These are phyloP conservation scores for Fistulinella prunicolor DNA, from an alignment of 768 basidiomycete genomes.

Conservation along the genomic window DNA sequence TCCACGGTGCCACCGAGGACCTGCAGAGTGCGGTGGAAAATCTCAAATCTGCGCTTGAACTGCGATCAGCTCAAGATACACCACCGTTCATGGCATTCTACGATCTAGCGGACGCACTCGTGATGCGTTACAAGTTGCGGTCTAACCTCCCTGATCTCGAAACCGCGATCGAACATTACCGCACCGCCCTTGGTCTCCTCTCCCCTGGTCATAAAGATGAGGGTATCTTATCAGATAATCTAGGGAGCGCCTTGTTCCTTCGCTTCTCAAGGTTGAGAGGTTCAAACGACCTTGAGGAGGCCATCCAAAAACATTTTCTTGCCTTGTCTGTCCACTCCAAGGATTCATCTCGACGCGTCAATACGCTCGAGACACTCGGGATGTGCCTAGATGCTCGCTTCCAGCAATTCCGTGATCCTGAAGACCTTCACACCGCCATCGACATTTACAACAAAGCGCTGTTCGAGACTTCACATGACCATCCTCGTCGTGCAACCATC, in stretches of 20 bases:
- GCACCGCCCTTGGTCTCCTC: constrained; percentile 17
- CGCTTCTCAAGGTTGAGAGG: constrained; percentile 18
- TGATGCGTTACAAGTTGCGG: constrained; percentile 25
- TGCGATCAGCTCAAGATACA: constrained; percentile 14
- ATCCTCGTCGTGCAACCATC: constrained; percentile 13
- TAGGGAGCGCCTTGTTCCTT: constrained; percentile 27
- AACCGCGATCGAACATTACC: constrained; percentile 24
- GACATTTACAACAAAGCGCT: constrained; percentile 28
- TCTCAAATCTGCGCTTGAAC: constrained; percentile 18
- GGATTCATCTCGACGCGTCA: constrained; percentile 12
- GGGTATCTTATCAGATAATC: constrained; percentile 13
- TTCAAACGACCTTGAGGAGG: constrained; percentile 22
- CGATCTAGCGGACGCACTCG: constrained; percentile 29
- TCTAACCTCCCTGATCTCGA: constrained; percentile 27
- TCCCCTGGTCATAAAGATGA: constrained; percentile 14
- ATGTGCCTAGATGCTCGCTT: constrained; percentile 27
- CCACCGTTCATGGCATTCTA: constrained; percentile 12
- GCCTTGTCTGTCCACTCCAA: constrained; percentile 20
- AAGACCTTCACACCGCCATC: constrained; percentile 26
- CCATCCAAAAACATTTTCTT: constrained; percentile 24
- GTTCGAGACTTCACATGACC: constrained; percentile 11
- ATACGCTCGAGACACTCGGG: constrained; percentile 21
- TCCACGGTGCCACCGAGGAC: constrained; percentile 15
- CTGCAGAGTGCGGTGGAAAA: constrained; percentile 29
- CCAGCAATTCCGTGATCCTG: constrained; percentile 16